A percentile compares a stretch with the other conserved stretches of the same genome.
Evolutionary conservation across 805 yeast genomes (phyloP).

Genomic region (Zygosaccharomyces siamensis): DNA sequence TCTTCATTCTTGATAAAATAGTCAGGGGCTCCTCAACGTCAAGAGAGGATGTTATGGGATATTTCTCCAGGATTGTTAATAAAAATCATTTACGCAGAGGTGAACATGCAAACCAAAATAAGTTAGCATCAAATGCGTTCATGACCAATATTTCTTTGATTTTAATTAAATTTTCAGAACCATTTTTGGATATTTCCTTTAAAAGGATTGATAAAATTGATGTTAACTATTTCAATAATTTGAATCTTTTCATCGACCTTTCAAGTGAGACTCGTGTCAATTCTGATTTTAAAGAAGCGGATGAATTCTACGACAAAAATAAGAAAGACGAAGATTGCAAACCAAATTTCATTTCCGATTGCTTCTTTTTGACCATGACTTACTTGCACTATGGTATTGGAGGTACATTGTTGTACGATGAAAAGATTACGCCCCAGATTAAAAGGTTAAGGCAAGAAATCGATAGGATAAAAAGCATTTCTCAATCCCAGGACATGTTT

Average conservation of each 20-base stretch:
- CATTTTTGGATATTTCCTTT: constrained; percentile 67
- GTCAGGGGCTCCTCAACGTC: constrained; percentile 68
- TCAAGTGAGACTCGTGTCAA: constrained; percentile 78
- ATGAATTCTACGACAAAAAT: constrained; percentile 45
- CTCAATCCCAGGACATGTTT: constrained; percentile 22
- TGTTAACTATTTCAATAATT: constrained; percentile 56
- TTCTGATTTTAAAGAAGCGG: constrained; percentile 67
- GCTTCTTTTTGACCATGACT: constrained; percentile 74
- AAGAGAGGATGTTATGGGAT: constrained; percentile 57
- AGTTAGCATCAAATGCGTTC: constrained; percentile 72
- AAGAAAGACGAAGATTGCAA: constrained; percentile 35
- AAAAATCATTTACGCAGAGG: constrained; percentile 84
- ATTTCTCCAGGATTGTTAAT: constrained; percentile 71
- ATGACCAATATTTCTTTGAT: constrained; percentile 72
- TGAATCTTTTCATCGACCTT: constrained; percentile 53
- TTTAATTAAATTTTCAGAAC: constrained; percentile 68
- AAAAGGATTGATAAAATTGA: constrained; percentile 75
- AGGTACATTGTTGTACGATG: constrained; percentile 59
- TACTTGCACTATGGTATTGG: constrained; percentile 87
- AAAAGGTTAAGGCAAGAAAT: constrained; percentile 42
- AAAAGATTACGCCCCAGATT: constrained; percentile 49
- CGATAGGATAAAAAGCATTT: constrained; percentile 31
- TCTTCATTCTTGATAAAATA: constrained; percentile 64
- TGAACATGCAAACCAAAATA: constrained; percentile 64
- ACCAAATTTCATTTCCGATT: constrained; percentile 83